Evolutionary conservation across 441 rosid species (phyloP), one percentile per base, ranked within the genome.

Genomic region (Croton laevigatus): DNA sequence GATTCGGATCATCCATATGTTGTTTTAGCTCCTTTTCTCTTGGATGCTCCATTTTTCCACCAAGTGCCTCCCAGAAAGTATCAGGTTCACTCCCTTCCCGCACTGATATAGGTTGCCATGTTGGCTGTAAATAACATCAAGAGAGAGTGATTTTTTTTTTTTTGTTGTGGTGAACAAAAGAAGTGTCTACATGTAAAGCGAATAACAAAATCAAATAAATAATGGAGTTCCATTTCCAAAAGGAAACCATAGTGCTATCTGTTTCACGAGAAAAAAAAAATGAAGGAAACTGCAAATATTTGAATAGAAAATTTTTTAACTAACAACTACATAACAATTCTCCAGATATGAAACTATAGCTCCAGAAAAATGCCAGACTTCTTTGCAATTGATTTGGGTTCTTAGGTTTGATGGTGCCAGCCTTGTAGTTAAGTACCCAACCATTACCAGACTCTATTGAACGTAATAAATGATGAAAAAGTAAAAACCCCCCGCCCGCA

Each of bases 11-110:
- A 77, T 86, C 90, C 70, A 69, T 70, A 19, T 74, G 76, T 61
- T 81, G 80, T 64, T 70, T 85, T 23, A 81, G 75, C 79, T 76
- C 77, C 76, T 90, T 90, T 75, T 87, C 91, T 76, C 80, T 88
- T 32, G 83, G 73, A 83, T 94, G 83, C 72, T 94, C 98, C n/a
- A 83, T 40, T 84, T 85, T 94, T 76, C 95, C 98, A 60, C 95
- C 97, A 73, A 94, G 85, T 60, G 84, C 79, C 74, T 84, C 82
- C 98, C 98, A 94, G 79, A 94, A 94, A 61, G 53, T 80, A 69
- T 91, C 98, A 20, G 97, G 84, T 83, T 94, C 98, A 57, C 87
- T 86, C 70, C 94, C 97, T 82, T 94, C 98, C 80, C 90, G 86
- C 76, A 87, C 81, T 68, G 95, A 85, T 78, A 81, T 78, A 54